Conservation (phyloP, 768 basidiomycete species). For the Asterophora lycoperdoides region DNA sequence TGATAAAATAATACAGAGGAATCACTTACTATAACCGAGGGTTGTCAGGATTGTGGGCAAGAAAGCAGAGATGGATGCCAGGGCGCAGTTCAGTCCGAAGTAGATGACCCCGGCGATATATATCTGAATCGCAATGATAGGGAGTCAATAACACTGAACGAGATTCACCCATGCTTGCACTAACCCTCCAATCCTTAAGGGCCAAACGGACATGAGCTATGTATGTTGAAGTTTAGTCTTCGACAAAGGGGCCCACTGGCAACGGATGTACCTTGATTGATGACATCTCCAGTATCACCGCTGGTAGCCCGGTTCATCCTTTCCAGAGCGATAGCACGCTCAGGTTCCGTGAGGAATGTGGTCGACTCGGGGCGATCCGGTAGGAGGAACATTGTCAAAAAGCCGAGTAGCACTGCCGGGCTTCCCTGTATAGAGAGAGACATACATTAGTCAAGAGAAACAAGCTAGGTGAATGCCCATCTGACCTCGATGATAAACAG, state of each 20-base stretch:
- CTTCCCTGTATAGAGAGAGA: slow-evolving; percentile 43
- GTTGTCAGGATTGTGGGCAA: slow-evolving; percentile 77
- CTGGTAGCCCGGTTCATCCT: slow-evolving; percentile 64
- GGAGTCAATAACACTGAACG: not conserved
- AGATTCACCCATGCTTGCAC: slow-evolving; percentile 11
- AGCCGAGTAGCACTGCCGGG: slow-evolving; percentile 61
- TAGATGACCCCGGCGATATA: slow-evolving; percentile 70
- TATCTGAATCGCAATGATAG: slow-evolving; percentile 32
- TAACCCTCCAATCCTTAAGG: slow-evolving; percentile 68
- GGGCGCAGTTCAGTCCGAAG: slow-evolving; percentile 71
- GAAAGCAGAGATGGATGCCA: slow-evolving; percentile 80
- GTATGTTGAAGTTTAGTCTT: slow-evolving; percentile 19
- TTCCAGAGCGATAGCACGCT: slow-evolving; percentile 58
- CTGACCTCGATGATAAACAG: slow-evolving; percentile 71
- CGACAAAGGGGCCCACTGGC: not conserved
- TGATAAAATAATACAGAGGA: not conserved
- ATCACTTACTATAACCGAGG: slow-evolving; percentile 61
- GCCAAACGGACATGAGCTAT: slow-evolving; percentile 61
- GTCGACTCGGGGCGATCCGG: slow-evolving; percentile 75
- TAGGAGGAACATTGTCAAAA: slow-evolving; percentile 50
- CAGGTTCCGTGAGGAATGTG: slow-evolving; percentile 45
- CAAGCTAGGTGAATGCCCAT: not conserved
- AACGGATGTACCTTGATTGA: slow-evolving; percentile 51
- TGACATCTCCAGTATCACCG: slow-evolving; percentile 59
- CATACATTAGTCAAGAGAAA: not conserved